phyloP scores from a whole-genome alignment of 805 yeast species.

The Torulaspora microellipsoides region DNA sequence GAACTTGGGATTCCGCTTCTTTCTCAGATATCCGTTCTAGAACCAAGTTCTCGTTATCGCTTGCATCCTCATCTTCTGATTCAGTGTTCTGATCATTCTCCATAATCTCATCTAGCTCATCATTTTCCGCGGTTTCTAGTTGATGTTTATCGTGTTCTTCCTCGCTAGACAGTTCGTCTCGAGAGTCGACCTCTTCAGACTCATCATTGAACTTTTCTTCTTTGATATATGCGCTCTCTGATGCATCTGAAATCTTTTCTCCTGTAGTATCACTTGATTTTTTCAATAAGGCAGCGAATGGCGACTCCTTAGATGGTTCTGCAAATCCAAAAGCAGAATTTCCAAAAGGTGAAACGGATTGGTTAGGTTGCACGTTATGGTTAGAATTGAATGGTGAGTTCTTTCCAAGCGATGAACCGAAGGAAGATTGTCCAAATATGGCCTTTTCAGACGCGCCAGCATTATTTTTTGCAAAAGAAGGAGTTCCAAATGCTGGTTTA shows the following conservation, averaged over 20 bases:
- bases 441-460: slow-evolving; percentile 7
- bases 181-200: too few species aligned
- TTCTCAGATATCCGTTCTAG: background rate
- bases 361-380: background rate
- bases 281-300: slow-evolving; percentile 8
- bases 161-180: too few species aligned
- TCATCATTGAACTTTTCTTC: too few species aligned
- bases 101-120: too few species aligned
- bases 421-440: slow-evolving; percentile 15
- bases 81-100: background rate
- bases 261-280: background rate
- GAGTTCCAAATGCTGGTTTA: slow-evolving; percentile 15
- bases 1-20: slow-evolving; percentile 1
- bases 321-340: slow-evolving; percentile 13
- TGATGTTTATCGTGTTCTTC: too few species aligned
- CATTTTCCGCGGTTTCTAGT: too few species aligned
- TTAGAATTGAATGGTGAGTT: too few species aligned
- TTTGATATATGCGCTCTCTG: too few species aligned
- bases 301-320: slow-evolving; percentile 4
- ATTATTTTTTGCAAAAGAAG: slow-evolving; percentile 15
- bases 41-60: background rate
- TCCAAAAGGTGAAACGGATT: slow-evolving; percentile 8
- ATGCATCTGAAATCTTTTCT: too few species aligned
- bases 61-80: background rate
- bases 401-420: slow-evolving; percentile 3